Percentiles rank a stretch among this genome's conserved stretches.
Conservation (phyloP, 1,284 basidiomycete genomes). For the Caloboletus firmus region DNA sequence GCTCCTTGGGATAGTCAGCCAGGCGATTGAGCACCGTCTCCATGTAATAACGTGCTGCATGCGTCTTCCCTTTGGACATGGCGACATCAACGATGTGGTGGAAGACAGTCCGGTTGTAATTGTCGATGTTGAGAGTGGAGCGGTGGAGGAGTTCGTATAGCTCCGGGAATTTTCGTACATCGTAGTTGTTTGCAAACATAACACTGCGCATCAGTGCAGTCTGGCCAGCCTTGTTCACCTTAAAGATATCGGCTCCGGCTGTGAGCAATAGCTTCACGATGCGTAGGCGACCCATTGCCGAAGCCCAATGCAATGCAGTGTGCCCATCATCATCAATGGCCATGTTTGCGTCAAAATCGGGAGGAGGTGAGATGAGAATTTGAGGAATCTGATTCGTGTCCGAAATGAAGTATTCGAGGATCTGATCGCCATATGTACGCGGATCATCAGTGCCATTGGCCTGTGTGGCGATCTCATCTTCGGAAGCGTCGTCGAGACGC, state of each 20-base stretch:
- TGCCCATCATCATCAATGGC: constrained; percentile 99
- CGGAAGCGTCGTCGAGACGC: constrained; percentile 41
- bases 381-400: constrained; percentile 93
- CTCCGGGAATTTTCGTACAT: constrained; percentile 98
- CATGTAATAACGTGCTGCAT: constrained; percentile 98
- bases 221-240: constrained; percentile 95
- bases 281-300: constrained; percentile 97
- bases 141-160: constrained; percentile 96
- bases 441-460: constrained; percentile 47
- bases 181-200: constrained; percentile 99
- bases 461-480: constrained; percentile 40
- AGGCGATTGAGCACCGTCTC: constrained; percentile 91
- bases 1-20: constrained; percentile 93
- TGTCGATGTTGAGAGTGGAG: constrained; percentile 98
- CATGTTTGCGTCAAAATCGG: constrained; percentile 95
- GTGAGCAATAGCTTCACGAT: constrained; percentile 95
- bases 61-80: constrained; percentile 95
- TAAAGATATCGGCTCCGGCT: constrained; percentile 95
- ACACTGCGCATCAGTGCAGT: constrained; percentile 98
- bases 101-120: constrained; percentile 96
- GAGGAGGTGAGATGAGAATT: constrained; percentile 85
- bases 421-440: constrained; percentile 86
- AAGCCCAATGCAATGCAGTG: constrained; percentile 98
- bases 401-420: constrained; percentile 98
- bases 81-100: constrained; percentile 99